Conservation (phyloP, 345 rosid species). For the Syzygium aqueum region DNA sequence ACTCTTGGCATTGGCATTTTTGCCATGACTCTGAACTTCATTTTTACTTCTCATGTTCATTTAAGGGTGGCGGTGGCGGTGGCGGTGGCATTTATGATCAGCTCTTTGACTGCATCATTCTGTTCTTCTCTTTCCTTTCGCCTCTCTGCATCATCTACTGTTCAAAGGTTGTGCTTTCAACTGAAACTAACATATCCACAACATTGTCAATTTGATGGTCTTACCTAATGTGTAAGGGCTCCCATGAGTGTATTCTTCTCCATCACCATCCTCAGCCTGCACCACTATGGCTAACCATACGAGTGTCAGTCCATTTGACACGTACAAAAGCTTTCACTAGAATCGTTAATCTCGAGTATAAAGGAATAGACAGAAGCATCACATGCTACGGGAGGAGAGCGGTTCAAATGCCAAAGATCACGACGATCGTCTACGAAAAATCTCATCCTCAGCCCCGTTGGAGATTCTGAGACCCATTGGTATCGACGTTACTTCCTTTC, state of each 20-base stretch:
- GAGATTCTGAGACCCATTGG: background rate
- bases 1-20: background rate
- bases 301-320: background rate
- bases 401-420: background rate
- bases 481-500: background rate
- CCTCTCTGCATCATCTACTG: background rate
- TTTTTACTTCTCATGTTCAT: background rate
- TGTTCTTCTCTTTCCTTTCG: background rate
- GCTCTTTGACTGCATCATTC: background rate
- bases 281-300: background rate
- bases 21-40: background rate
- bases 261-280: background rate
- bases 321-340: background rate
- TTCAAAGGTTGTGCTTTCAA: background rate
- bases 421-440: background rate
- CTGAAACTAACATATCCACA: background rate
- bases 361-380: background rate
- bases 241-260: background rate
- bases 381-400: background rate
- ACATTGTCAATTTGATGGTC: background rate
- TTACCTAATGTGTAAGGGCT: background rate
- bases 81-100: background rate
- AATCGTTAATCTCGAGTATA: background rate
- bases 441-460: background rate
- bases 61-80: background rate